A percentile compares a stretch with the other conserved stretches of the same genome.
Conservation (phyloP, 257 asterid genomes). For the Coffea eugenioides region DNA sequence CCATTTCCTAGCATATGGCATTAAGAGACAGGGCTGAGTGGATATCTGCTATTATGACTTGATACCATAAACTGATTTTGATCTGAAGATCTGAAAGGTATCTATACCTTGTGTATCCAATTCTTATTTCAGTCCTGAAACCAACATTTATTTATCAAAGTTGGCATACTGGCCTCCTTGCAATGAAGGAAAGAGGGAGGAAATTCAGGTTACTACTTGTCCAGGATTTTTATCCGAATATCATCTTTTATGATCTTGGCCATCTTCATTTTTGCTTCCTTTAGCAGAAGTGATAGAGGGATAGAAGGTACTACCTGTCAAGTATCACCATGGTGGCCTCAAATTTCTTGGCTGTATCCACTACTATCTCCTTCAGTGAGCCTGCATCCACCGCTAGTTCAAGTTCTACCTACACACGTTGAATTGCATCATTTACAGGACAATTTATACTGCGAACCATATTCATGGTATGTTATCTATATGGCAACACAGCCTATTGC, state of each 20-base stretch:
- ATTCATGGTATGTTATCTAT: not conserved
- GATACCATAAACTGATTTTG: not conserved
- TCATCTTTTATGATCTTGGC: not conserved
- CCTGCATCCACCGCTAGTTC: conserved; percentile 51
- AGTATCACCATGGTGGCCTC: conserved; percentile 48
- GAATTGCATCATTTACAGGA: not conserved
- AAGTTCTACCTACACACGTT: conserved; percentile 35
- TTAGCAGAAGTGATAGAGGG: not conserved
- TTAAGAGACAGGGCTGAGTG: not conserved
- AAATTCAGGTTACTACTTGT: not conserved
- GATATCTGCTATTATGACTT: not conserved
- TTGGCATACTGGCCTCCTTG: not conserved
- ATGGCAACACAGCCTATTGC: not conserved
- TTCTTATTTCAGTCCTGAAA: not conserved
- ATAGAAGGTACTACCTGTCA: conserved; percentile 32
- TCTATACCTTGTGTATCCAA: not conserved
- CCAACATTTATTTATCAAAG: not conserved
- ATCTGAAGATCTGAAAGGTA: not conserved
- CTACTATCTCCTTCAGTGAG: conserved; percentile 37
- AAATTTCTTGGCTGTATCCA: conserved; percentile 31
- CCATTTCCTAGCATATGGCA: too few relatives aligned
- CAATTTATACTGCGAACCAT: not conserved
- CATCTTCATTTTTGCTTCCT: not conserved
- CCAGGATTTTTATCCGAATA: not conserved
- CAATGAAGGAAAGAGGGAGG: not conserved